Percentiles rank a stretch among this genome's conserved stretches.
Evolutionary conservation across 768 basidiomycete species (phyloP).

Genomic region (Neoboletus brunneissimus): DNA sequence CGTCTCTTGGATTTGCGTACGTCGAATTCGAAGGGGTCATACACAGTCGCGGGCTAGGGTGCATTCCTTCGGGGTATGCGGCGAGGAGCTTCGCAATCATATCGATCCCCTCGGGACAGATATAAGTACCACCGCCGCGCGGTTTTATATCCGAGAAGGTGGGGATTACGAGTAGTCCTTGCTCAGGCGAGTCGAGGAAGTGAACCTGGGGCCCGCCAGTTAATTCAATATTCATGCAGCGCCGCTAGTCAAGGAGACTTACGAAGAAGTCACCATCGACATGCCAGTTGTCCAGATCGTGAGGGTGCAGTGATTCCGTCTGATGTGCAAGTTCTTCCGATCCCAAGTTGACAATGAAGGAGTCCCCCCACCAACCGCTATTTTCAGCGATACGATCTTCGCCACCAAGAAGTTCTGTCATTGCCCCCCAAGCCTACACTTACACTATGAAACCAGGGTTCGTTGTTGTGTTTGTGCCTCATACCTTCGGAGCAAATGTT

Average conservation of each 20-base stretch:
- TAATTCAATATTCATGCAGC: neutral
- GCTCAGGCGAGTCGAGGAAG: slow-evolving; percentile 14
- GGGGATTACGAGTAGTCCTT: slow-evolving; percentile 3
- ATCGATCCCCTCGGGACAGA: slow-evolving; percentile 5
- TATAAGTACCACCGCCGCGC: slow-evolving; percentile 1
- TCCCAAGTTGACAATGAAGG: slow-evolving; percentile 12
- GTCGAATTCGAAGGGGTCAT: slow-evolving; percentile 6
- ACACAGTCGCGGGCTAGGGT: neutral
- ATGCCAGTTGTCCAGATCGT: slow-evolving; percentile 3
- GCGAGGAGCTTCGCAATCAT: slow-evolving; percentile 4
- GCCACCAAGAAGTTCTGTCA: slow-evolving; percentile 6
- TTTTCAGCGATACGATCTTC: slow-evolving; percentile 1
- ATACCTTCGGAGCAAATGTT: slow-evolving; percentile 52
- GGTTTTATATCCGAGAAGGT: slow-evolving; percentile 8
- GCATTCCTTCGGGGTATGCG: slow-evolving; percentile 2
- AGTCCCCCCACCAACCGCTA: slow-evolving; percentile 2
- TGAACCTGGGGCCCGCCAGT: neutral
- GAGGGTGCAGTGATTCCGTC: neutral
- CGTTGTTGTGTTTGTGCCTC: neutral
- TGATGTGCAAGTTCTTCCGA: slow-evolving; percentile 5
- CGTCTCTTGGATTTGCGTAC: slow-evolving; percentile 1
- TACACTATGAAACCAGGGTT: neutral
- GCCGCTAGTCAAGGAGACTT: neutral
- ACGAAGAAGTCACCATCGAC: slow-evolving; percentile 8
- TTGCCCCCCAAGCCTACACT: neutral